Percentiles rank a stretch among this genome's conserved stretches.
These are phyloP conservation scores for Fonsecaea multimorphosa DNA, from an alignment of 2,329 filamentous ascomycete species.

Conservation along the genomic window DNA sequence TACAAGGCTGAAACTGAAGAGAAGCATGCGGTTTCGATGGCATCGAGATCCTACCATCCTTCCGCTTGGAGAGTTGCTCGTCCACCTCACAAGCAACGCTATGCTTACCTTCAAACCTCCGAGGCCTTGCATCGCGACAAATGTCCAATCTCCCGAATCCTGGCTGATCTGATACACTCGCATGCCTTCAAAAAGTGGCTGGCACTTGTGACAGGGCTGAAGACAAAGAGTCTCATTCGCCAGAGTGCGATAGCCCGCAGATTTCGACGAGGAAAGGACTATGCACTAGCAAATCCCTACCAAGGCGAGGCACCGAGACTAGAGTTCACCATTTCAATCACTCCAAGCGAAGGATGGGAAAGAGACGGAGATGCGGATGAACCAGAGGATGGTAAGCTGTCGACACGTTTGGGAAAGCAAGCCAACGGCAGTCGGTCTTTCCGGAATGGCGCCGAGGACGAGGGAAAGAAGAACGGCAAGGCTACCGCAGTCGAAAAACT, in stretches of 20 bases:
- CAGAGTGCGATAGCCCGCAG: slow-evolving; percentile 81
- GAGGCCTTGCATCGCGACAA: slow-evolving; percentile 50
- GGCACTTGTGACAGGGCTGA: slow-evolving; percentile 76
- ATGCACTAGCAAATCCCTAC: slow-evolving; percentile 89
- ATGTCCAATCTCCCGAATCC: slow-evolving; percentile 73
- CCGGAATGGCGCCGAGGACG: slow-evolving; percentile 36
- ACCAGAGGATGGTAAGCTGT: slow-evolving; percentile 42
- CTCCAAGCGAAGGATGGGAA: slow-evolving; percentile 84
- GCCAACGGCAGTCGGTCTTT: slow-evolving; percentile 38
- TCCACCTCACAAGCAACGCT: slow-evolving; percentile 95
- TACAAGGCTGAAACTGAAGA: slow-evolving; percentile 64
- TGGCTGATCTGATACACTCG: slow-evolving; percentile 83
- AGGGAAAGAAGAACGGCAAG: slow-evolving; percentile 46
- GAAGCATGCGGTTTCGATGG: slow-evolving; percentile 47
- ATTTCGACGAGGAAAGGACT: slow-evolving; percentile 86
- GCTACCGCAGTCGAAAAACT: slow-evolving; percentile 43
- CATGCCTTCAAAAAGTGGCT: slow-evolving; percentile 89
- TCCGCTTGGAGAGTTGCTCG: slow-evolving; percentile 74
- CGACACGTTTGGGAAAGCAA: slow-evolving; percentile 17
- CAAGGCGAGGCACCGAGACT: slow-evolving; percentile 73
- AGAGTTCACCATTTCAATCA: slow-evolving; percentile 86
- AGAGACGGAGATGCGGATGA: slow-evolving; percentile 64
- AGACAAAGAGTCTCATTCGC: slow-evolving; percentile 63
- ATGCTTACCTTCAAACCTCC: slow-evolving; percentile 65
- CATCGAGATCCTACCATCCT: slow-evolving; percentile 39